Conservation (phyloP, 345 rosid species). For the Euphorbia pulcherrima region DNA sequence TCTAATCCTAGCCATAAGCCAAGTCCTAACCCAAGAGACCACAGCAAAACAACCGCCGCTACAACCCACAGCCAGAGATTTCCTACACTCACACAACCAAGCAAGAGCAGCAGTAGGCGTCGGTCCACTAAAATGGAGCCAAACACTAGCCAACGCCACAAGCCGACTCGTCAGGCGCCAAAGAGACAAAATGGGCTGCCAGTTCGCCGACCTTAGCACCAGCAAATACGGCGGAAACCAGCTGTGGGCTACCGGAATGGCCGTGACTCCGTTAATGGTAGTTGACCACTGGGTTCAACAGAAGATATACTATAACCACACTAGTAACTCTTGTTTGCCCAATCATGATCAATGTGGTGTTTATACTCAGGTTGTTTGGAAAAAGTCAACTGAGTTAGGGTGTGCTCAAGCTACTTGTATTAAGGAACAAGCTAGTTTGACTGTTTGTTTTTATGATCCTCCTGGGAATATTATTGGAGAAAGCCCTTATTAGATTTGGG, state of each 20-base stretch:
- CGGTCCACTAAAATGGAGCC: slow-evolving; percentile 63
- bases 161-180: slow-evolving; percentile 55
- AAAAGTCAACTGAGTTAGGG: slow-evolving; percentile 57
- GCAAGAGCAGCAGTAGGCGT: slow-evolving; percentile 71
- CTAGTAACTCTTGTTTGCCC: slow-evolving; percentile 46
- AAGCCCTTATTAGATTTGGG: slow-evolving; percentile 48
- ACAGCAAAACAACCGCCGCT: slow-evolving; percentile 14
- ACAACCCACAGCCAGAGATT: slow-evolving; percentile 42
- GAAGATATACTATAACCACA: slow-evolving; percentile 55
- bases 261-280: slow-evolving; percentile 50
- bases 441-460: slow-evolving; percentile 77
- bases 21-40: slow-evolving; percentile 15
- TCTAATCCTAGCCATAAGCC: slow-evolving; percentile 29
- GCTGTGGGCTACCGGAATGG: slow-evolving; percentile 48
- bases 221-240: slow-evolving; percentile 73
- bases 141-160: slow-evolving; percentile 43
- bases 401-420: slow-evolving; percentile 64
- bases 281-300: slow-evolving; percentile 71
- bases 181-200: slow-evolving; percentile 56
- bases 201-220: slow-evolving; percentile 53
- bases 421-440: slow-evolving; percentile 46
- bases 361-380: slow-evolving; percentile 84
- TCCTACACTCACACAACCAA: slow-evolving; percentile 60
- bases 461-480: slow-evolving; percentile 78
- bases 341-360: slow-evolving; percentile 65